These are phyloP conservation scores for Phytopythium cucurbitacearum DNA, from an alignment of 352 stramenopile genomes.

Conservation along the genomic window DNA sequence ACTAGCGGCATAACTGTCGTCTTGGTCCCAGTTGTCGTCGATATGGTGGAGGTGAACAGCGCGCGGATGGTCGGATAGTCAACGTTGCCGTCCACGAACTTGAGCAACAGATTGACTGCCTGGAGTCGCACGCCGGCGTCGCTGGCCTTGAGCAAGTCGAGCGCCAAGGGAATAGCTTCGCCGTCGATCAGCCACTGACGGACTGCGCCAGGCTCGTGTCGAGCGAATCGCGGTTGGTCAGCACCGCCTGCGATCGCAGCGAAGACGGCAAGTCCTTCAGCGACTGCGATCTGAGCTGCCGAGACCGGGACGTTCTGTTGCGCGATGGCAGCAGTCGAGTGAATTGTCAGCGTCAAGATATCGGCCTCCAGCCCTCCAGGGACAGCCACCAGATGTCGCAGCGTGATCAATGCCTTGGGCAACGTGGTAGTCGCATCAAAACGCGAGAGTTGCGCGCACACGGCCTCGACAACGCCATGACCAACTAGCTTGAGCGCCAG, in stretches of 20 bases:
- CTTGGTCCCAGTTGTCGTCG: conserved; percentile 19
- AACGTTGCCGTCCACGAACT: conserved; percentile 43
- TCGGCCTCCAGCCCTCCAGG: conserved; percentile 11
- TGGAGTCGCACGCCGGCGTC: conserved; percentile 41
- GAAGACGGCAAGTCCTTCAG: conserved; percentile 41
- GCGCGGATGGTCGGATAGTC: conserved; percentile 18
- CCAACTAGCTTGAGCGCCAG: conserved; percentile 58
- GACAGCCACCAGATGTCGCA: conserved; percentile 21
- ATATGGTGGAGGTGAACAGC: conserved; percentile 17
- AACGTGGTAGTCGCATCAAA: conserved; percentile 37
- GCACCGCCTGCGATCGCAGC: conserved; percentile 26
- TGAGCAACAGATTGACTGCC: conserved; percentile 32
- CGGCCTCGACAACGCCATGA: conserved; percentile 39
- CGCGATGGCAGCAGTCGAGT: conserved; percentile 25
- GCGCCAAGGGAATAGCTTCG: conserved; percentile 30
- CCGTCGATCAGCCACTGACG: conserved; percentile 27
- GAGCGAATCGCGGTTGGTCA: too few relatives aligned
- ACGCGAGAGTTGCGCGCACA: conserved; percentile 26
- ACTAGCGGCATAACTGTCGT: conserved; percentile 28
- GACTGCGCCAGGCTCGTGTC: too few relatives aligned
- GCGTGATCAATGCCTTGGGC: conserved; percentile 36
- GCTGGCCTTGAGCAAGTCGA: conserved; percentile 35
- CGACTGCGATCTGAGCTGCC: conserved; percentile 29
- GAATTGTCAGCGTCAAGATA: conserved; percentile 12
- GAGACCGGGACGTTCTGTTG: conserved; percentile 26